Conservation (phyloP, 495 filamentous ascomycete genomes). For the Gamarada debralockiae region DNA sequence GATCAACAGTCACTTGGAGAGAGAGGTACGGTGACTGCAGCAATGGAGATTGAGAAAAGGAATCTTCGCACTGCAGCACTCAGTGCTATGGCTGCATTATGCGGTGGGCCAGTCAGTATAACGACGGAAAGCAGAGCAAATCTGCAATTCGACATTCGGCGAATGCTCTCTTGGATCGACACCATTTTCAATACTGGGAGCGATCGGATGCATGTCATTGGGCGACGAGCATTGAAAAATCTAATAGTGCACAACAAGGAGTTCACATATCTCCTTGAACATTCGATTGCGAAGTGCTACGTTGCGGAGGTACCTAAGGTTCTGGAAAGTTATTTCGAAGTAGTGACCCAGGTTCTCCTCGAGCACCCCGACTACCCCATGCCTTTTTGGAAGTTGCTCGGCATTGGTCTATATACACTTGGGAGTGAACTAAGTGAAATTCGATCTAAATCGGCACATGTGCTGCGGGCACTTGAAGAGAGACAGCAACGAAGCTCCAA, state of each 20-base stretch:
- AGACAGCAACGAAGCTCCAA: slow-evolving; percentile 81
- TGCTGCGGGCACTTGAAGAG: slow-evolving; percentile 80
- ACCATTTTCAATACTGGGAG: slow-evolving; percentile 87
- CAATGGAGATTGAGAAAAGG: slow-evolving; percentile 94
- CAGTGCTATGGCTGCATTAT: slow-evolving; percentile 93
- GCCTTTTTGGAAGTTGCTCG: slow-evolving; percentile 87
- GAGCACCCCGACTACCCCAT: slow-evolving; percentile 74
- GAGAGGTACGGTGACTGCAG: slow-evolving; percentile 70
- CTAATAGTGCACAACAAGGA: slow-evolving; percentile 87
- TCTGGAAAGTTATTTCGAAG: slow-evolving; percentile 92
- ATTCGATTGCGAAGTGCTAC: slow-evolving; percentile 88
- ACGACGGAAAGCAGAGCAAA: slow-evolving; percentile 78
- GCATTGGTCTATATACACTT: slow-evolving; percentile 83
- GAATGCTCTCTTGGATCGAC: slow-evolving; percentile 92
- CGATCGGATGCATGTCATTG: slow-evolving; percentile 89
- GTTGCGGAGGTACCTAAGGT: slow-evolving; percentile 70
- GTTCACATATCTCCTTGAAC: slow-evolving; percentile 75
- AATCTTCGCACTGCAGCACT: slow-evolving; percentile 86
- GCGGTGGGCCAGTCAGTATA: slow-evolving; percentile 85
- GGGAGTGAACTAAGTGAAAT: slow-evolving; percentile 87
- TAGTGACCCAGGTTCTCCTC: slow-evolving; percentile 79
- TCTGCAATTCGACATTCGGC: slow-evolving; percentile 84
- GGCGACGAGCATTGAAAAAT: slow-evolving; percentile 84
- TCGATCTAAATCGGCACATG: slow-evolving; percentile 79
- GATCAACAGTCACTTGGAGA: slow-evolving; percentile 59